Conservation (phyloP, 2,329 filamentous ascomycete genomes). For the Didymella sp. region DNA sequence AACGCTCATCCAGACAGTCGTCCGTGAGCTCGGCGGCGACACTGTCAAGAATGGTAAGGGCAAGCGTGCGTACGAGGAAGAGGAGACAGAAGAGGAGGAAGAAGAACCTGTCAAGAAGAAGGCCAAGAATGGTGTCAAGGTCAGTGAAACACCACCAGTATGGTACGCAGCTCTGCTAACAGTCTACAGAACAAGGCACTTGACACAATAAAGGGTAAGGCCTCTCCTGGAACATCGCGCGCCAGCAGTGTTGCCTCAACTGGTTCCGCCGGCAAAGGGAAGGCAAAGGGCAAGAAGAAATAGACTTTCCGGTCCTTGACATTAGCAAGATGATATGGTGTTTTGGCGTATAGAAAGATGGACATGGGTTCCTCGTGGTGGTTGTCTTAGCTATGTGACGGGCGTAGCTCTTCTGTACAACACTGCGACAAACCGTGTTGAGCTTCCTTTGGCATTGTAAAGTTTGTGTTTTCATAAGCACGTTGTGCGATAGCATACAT, state of each 20-base stretch:
- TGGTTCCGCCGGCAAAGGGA: conserved; percentile 60
- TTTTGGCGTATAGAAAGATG: conserved; percentile 21
- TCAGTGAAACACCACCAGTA: conserved; percentile 53
- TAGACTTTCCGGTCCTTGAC: conserved; percentile 10
- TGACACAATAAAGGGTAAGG: conserved; percentile 80
- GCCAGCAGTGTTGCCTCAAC: conserved; percentile 88
- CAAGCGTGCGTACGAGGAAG: conserved; percentile 78
- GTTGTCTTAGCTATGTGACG: background rate
- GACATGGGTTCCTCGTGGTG: background rate
- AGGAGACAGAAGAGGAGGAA: conserved; percentile 79
- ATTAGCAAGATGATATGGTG: conserved; percentile 20
- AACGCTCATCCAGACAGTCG: conserved; percentile 91
- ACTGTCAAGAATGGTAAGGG: conserved; percentile 67
- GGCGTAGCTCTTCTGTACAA: conserved; percentile 9
- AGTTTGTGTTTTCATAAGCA: background rate
- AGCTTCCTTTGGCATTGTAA: background rate
- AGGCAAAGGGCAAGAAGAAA: conserved; percentile 61
- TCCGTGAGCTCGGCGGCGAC: conserved; percentile 85
- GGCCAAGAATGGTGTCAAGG: conserved; percentile 86
- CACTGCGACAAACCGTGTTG: conserved; percentile 5
- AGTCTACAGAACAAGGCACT: conserved; percentile 82
- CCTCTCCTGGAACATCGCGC: conserved; percentile 79
- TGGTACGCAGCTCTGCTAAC: conserved; percentile 19
- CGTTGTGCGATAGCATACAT: conserved; percentile 2
- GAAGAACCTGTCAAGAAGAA: conserved; percentile 93